Base-by-base conservation (phyloP, 1,284 basidiomycete species). In the Irpex sp. region DNA sequence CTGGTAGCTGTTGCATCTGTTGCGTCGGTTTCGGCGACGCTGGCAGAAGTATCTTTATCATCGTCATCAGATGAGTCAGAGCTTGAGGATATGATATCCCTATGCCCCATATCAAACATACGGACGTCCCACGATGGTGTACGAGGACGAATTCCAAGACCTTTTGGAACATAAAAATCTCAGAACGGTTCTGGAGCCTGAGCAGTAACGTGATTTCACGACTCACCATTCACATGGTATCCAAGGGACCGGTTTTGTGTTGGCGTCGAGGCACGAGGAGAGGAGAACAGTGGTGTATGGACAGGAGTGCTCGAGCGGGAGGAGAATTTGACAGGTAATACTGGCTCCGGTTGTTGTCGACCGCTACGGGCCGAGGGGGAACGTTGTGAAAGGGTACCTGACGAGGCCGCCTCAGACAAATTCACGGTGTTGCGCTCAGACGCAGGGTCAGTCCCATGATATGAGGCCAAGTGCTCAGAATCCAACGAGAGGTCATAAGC, bases 1-100 rank as follows among this genome's bases (percentile, higher is more conserved):
- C 72, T 78, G 38, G 70, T 72, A 61, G 70, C 73, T 51, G 70
- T 73, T n/a, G 65, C 51, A 61, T 71, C 72, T 54, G 72, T 71
- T 36, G 62, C 64, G 21, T 79, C 79, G 13, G 80, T 81, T 60
- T 76, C 82, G 49, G 79, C 78, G 62, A 83, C 69, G 65, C 81
- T 82, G 26, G 54, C 69, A 55, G 74, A 72, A 58, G 74, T 78
- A 13, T 68, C 69, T 17, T 65, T 58, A 38, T 66, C 68, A 38
- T 75, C 73, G 11, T 73, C 70, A 55, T 69, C 72, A 48, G n/a
- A 37, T 59, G 52, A 19, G 59, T 19, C 7, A n/a, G 21, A 11
- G 47, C 17, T 5, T 49, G 6, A 8, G 49, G 48, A 15, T 17
- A 19, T 17, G 3, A 47, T 7, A 34, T 44, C 57, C 47, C 58